A percentile compares a stretch with the other conserved stretches of the same genome.
Conservation (phyloP, 1,284 basidiomycete species). For the Ustilago esculenta region DNA sequence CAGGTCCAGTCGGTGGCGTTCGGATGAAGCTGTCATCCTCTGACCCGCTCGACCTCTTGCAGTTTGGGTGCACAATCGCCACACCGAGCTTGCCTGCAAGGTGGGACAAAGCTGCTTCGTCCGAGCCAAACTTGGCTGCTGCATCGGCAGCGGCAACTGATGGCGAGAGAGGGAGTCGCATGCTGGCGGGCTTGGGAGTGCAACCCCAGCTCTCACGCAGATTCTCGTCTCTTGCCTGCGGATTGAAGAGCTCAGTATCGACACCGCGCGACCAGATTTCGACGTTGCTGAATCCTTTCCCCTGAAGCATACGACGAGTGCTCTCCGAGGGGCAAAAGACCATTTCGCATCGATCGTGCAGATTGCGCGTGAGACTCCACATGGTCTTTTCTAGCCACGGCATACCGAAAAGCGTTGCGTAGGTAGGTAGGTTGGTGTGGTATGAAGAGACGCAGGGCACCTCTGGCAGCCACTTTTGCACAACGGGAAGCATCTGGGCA, state of each 20-base stretch:
- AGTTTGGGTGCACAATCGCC: constrained; percentile 9
- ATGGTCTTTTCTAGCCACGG: constrained; percentile 70
- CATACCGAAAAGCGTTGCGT: constrained; percentile 72
- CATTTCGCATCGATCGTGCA: constrained; percentile 67
- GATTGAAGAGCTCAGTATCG: constrained; percentile 56
- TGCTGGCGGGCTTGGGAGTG: constrained; percentile 49
- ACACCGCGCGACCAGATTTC: constrained; percentile 71
- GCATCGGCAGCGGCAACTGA: constrained; percentile 41
- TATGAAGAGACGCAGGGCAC: constrained; percentile 72
- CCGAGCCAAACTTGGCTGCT: constrained; percentile 23
- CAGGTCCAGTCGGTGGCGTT: constrained; percentile 65
- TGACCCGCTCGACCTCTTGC: neutral
- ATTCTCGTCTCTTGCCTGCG: constrained; percentile 68
- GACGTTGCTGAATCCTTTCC: constrained; percentile 70
- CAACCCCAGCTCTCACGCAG: constrained; percentile 70
- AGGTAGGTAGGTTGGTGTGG: constrained; percentile 73
- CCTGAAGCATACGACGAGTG: constrained; percentile 70
- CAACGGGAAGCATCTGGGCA: constrained; percentile 65
- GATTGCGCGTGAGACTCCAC: constrained; percentile 65
- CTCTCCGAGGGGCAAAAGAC: constrained; percentile 72
- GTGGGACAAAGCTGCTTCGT: constrained; percentile 36
- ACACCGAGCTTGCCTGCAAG: constrained; percentile 52
- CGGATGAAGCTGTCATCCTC: constrained; percentile 65
- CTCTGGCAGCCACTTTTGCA: constrained; percentile 66
- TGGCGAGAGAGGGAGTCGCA: constrained; percentile 63